Evolutionary conservation across 495 filamentous ascomycete genomes (phyloP), one percentile per base, ranked within the genome.

Genomic region (Pyrenula massariospora): DNA sequence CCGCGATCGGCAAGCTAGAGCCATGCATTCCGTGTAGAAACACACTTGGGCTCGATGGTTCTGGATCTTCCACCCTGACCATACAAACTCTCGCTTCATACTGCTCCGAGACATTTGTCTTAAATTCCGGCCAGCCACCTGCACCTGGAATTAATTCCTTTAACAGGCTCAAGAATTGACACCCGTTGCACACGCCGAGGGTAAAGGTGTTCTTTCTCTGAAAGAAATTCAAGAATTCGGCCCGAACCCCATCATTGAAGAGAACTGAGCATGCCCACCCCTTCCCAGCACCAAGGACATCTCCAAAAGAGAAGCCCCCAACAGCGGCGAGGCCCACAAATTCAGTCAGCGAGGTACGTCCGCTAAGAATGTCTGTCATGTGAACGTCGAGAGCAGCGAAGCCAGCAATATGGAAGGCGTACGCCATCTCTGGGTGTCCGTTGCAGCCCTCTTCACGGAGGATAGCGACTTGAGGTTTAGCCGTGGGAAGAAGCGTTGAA

Each of bases 231-330:
- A 86, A 70, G 72, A 97, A 95, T 61, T 91, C 84, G 51, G 71
- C 73, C 25, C 90, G 82, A 2, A 87, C 84, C 57, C 84, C 82
- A 21, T 85, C 78, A 70, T 96, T 87, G 59, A 92, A 78, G 5
- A 96, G 79, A 42, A 97, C 90, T 2, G 86, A 90, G 66, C 91
- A 91, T n/a, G 94, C 91, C 93, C 93, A 98, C 52, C 94, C 93
- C 61, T 87, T 85, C 25, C 93, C 93, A 25, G 94, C 94, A 56
- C 92, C 94, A 2, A 97, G 82, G 42, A 96, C 90, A 59, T 98
- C 93, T 63, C 93, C 94, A 70, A 94, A 96, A 12, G 89, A 95
- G 80, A 98, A 98, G 56, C 93, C 94, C 60, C 93, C 94, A 62
- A 91, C 95, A 58, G 91, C 91, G 24, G 92, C 93, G 20, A 97